These are phyloP conservation scores for Steccherinum ochraceum DNA, from an alignment of 768 basidiomycete species.

Conservation along the genomic window DNA sequence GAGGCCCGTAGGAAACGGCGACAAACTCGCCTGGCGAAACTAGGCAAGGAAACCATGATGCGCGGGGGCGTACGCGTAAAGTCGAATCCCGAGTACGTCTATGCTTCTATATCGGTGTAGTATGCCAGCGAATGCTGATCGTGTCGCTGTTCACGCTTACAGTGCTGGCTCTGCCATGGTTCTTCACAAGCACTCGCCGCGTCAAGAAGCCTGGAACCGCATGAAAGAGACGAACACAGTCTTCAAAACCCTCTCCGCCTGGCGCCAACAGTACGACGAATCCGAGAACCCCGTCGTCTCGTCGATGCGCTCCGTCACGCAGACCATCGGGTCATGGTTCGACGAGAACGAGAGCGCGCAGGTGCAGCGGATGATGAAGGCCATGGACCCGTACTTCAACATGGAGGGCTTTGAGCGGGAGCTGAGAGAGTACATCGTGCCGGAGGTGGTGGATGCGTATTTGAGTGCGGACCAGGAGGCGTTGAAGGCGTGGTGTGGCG, in stretches of 20 bases:
- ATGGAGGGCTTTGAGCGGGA: constrained; percentile 86
- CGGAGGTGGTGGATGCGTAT: constrained; percentile 96
- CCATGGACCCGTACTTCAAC: constrained; percentile 83
- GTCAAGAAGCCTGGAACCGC: constrained; percentile 74
- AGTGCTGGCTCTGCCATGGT: constrained; percentile 87
- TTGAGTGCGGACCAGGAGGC: constrained; percentile 84
- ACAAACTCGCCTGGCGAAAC: constrained; percentile 76
- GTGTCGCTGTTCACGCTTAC: too few relatives aligned
- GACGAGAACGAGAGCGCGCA: constrained; percentile 99
- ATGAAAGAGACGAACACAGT: constrained; percentile 79
- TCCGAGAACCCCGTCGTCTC: constrained; percentile 89
- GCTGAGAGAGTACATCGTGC: constrained; percentile 92
- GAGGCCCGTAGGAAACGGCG: constrained; percentile 80
- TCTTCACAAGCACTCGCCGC: constrained; percentile 74
- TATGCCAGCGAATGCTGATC: too few relatives aligned
- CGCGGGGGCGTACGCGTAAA: constrained; percentile 41
- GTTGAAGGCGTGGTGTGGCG: constrained; percentile 87
- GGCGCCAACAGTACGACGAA: constrained; percentile 77
- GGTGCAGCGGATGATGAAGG: constrained; percentile 80
- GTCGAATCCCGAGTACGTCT: constrained; percentile 81
- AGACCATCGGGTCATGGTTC: constrained; percentile 83
- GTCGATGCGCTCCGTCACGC: constrained; percentile 75
- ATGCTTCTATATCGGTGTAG: too few relatives aligned
- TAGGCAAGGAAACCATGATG: constrained; percentile 64
- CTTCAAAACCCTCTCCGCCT: constrained; percentile 47